Evolutionary conservation across 2,329 filamentous ascomycete species (phyloP), one percentile per base, ranked within the genome.

Genomic region (Exophiala mesophila): DNA sequence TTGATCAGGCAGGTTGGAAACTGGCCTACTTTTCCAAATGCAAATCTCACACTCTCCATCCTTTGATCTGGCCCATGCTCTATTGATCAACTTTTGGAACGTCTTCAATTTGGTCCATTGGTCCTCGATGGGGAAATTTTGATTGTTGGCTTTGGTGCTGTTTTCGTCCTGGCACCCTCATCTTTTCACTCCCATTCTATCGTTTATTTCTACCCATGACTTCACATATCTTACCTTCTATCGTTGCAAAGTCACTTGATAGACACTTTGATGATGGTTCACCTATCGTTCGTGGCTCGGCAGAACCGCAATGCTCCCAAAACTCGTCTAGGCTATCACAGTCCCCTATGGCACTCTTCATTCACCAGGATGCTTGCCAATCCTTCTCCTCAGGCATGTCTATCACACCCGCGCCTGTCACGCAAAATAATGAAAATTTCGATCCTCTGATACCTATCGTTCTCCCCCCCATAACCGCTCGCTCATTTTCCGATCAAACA

Each of bases 21-120:
- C n/a, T n/a, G n/a, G n/a, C n/a, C n/a, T n/a, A n/a, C n/a, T n/a
- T n/a, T n/a, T n/a, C n/a, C n/a, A n/a, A n/a, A n/a, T n/a, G n/a
- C n/a, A n/a, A n/a, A n/a, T n/a, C n/a, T n/a, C n/a, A n/a, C n/a
- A n/a, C n/a, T n/a, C n/a, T n/a, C n/a, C n/a, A n/a, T n/a, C n/a
- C n/a, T n/a, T n/a, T n/a, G n/a, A n/a, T n/a, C n/a, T n/a, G n/a
- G n/a, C n/a, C 20, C 47, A 50, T 50, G 40, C 41, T 46, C 39
- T 50, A 50, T 50, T 35, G 28, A 44, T 45, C 48, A 50, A 36
- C 41, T 50, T 50, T 50, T 50, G 48, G 48, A 46, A 47, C 35
- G 21, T 41, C 30, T 36, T 46, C 41, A 20, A 41, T 34, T 18
- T 50, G 47, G 48, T 44, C 42, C 41, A 33, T 50, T 50, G 48